phyloP scores from a whole-genome alignment of 2,329 filamentous ascomycete species.

The Hypoxylon sp. region DNA sequence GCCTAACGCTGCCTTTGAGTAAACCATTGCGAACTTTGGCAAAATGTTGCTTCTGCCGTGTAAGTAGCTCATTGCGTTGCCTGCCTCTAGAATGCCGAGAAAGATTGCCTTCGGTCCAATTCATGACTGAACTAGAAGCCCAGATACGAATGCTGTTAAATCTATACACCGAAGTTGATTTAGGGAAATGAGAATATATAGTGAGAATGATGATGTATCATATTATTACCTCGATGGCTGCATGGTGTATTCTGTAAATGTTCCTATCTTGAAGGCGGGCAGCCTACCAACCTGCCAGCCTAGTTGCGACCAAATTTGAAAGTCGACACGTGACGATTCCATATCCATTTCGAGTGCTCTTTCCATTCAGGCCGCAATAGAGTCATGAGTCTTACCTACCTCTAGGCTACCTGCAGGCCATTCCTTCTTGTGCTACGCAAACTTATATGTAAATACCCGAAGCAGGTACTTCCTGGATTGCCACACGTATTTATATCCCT shows the following conservation, averaged over 20 bases:
- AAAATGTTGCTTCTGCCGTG: constrained; percentile 65
- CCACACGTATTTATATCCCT: not conserved
- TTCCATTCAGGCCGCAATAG: constrained; percentile 24
- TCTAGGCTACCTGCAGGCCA: constrained; percentile 15
- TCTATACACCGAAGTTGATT: constrained; percentile 18
- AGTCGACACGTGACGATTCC: constrained; percentile 12
- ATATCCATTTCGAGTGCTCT: constrained; percentile 11
- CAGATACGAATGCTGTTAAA: constrained; percentile 41
- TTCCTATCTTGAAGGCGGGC: not conserved
- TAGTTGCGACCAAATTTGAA: not conserved
- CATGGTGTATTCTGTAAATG: constrained; percentile 10
- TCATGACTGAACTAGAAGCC: constrained; percentile 56
- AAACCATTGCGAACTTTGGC: constrained; percentile 59
- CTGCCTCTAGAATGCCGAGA: constrained; percentile 59
- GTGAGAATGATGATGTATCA: constrained; percentile 20
- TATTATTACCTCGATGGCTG: constrained; percentile 24
- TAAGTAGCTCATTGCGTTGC: constrained; percentile 55
- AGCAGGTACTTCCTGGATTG: not conserved
- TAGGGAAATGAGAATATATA: constrained; percentile 11
- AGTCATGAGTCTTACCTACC: constrained; percentile 16
- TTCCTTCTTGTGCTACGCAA: constrained; percentile 24
- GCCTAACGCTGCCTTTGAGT: constrained; percentile 50
- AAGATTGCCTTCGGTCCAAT: constrained; percentile 66
- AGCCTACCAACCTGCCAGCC: not conserved
- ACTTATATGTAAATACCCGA: constrained; percentile 5